Conservation (phyloP, 1,284 basidiomycete genomes). For the Pyrrhoderma lamaoense region DNA sequence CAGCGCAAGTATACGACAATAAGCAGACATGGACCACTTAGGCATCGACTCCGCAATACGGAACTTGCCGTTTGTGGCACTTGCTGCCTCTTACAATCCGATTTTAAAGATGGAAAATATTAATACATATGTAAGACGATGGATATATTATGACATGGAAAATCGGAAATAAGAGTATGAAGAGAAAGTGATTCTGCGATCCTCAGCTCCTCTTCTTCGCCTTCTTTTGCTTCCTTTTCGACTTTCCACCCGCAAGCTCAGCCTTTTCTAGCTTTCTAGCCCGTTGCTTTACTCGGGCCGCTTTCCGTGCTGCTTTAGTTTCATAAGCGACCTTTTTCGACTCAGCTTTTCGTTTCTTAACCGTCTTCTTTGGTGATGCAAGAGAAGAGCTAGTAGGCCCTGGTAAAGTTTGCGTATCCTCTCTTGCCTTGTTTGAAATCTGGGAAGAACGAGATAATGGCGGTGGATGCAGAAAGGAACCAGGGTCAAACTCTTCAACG, state of each 20-base stretch:
- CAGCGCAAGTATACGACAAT: too few species aligned
- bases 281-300: constrained; percentile 48
- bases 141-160: too few species aligned
- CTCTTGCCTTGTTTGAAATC: not conserved
- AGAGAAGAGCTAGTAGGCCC: not conserved
- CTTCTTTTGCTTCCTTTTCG: constrained; percentile 28
- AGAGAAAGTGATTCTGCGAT: not conserved
- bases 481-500: constrained; percentile 72
- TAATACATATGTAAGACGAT: too few species aligned
- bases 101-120: too few species aligned
- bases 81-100: too few species aligned
- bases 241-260: constrained; percentile 54
- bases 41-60: too few species aligned
- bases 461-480: constrained; percentile 39
- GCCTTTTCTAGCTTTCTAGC: constrained; percentile 60
- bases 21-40: too few species aligned
- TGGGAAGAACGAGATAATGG: not conserved
- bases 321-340: constrained; percentile 53
- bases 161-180: too few species aligned
- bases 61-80: too few species aligned
- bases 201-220: constrained; percentile 2
- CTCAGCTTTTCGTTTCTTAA: constrained; percentile 21
- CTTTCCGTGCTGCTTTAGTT: constrained; percentile 52
- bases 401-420: not conserved
- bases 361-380: not conserved